phyloP scores from a whole-genome alignment of 257 asterid genomes.

The Solanum habrochaites region DNA sequence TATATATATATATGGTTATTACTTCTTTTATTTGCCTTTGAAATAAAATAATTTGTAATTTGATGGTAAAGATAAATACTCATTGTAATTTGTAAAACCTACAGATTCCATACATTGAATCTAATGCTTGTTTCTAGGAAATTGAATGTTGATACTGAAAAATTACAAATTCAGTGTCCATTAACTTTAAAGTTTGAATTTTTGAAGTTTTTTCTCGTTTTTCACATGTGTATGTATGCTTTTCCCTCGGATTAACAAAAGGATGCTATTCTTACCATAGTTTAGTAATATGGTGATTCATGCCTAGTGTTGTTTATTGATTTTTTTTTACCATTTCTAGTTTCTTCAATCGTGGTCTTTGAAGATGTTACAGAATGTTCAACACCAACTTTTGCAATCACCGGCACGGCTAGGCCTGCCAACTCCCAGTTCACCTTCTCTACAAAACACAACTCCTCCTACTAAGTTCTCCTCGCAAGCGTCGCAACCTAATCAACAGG shows the following conservation, averaged over 20 bases:
- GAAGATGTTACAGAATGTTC: constrained; percentile 60
- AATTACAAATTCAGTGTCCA: neutral
- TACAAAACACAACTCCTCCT: constrained; percentile 44
- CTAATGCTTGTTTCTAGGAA: neutral
- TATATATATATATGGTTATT: too few relatives aligned
- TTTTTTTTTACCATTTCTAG: neutral
- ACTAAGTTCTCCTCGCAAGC: constrained; percentile 53
- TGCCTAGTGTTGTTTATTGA: neutral
- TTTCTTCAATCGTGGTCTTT: neutral
- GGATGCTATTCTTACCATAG: neutral
- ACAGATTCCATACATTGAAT: neutral
- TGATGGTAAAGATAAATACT: neutral
- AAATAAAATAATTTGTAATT: neutral
- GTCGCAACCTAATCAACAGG: constrained; percentile 31
- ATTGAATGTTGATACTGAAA: neutral
- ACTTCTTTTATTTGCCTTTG: neutral
- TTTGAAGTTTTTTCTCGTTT: neutral
- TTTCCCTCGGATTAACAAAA: neutral
- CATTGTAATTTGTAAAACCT: neutral
- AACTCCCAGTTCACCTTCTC: constrained; percentile 79
- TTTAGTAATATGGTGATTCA: neutral
- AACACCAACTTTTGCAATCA: constrained; percentile 82
- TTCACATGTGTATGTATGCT: neutral
- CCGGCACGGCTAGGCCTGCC: constrained; percentile 92
- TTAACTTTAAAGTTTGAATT: neutral